Evolutionary conservation across 75 land plant genomes (phyloP), one percentile per base, ranked within the genome.

Genomic region (Sequoiadendron giganteum): DNA sequence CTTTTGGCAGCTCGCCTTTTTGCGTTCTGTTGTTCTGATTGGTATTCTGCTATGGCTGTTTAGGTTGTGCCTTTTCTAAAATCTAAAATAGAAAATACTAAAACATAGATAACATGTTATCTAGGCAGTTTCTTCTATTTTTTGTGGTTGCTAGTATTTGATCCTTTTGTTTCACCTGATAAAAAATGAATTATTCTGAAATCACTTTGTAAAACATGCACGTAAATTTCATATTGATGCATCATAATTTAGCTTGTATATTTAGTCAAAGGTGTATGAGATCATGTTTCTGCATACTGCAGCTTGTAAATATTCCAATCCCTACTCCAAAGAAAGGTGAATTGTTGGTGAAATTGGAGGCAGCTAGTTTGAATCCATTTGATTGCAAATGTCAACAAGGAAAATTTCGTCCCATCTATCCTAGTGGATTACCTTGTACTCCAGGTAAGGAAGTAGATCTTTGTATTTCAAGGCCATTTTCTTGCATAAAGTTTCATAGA

Each of bases 361-460:
- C 98, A 58, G 86, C 92, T 39, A 88, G 89, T 56, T 54, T 96
- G 19, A 95, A 96, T 90, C 97, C 98, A 39, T 72, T 90, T 83
- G 98, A 96, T 76, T 95, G 97, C 97, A 96, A 95, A 88, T 88
- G 94, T 18, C 98, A 96, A 85, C 87, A 89, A 47, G 98, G 98
- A 38, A 34, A 90, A 30, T 3, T 93, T 28, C 89, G 93, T 10
- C 95, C 94, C n/a, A 13, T 95, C 87, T 40, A 91, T n/a, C 96
- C 97, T 30, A 85, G 86, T 48, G 94, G 89, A 82, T 94, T 96
- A 48, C 97, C 97, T 55, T 86, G 65, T 54, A 90, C 90, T 48
- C 97, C 97, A 58, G 96, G 97, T 93, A 90, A 39, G 82, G 5
- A 18, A 78, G 19, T 79, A 65, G 19, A 65, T 65, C 19, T 65